Base-by-base conservation (phyloP, 495 filamentous ascomycete species). In the Podospora didyma region DNA sequence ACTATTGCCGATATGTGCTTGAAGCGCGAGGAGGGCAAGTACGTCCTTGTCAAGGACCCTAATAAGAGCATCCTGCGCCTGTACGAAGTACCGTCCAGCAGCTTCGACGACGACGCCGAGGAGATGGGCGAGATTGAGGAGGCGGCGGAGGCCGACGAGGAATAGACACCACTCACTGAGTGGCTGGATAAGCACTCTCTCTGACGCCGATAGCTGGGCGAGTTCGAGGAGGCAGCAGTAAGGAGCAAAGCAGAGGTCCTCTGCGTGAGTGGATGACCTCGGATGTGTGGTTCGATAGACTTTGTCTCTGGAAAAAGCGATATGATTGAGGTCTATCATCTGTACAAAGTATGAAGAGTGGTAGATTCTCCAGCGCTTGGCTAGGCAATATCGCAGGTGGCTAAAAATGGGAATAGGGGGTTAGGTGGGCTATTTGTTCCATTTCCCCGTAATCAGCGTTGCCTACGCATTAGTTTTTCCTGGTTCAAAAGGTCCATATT, bases 1-100 rank as follows among this genome's bases (percentile, higher is more conserved):
- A 97, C 95, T 14, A 94, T 98, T 61, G 87, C 89, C 56, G 94
- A 98, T 73, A 95, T 97, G 83, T 84, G 82, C 62, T 72, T 89
- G 53, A 81, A 86, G 74, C 81, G 83, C 65, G 79, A 81, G 19
- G 88, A 90, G 61, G 88, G 86, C 50, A 88, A 90, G 65, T 88
- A 87, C 61, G 79, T 85, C 12, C 73, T 86, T 16, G 83, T 86
- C 54, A 87, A 89, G 88, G 94, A 98, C 68, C 94, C 94, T 49
- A 98, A 98, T 75, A 96, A 96, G 83, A 83, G 86, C 34, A 87
- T 96, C 46, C 81, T 98, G 54, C 82, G 95, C 59, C 75, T 98
- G 65, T 98, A 98, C 77, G 87, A 92, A 67, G 89, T 97, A 2
- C 94, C 95, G 0, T 72, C 82, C 31, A 83, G 85, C 64, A 91